Base-by-base conservation (phyloP, 768 basidiomycete species). In the Leccinum ochraceum region DNA sequence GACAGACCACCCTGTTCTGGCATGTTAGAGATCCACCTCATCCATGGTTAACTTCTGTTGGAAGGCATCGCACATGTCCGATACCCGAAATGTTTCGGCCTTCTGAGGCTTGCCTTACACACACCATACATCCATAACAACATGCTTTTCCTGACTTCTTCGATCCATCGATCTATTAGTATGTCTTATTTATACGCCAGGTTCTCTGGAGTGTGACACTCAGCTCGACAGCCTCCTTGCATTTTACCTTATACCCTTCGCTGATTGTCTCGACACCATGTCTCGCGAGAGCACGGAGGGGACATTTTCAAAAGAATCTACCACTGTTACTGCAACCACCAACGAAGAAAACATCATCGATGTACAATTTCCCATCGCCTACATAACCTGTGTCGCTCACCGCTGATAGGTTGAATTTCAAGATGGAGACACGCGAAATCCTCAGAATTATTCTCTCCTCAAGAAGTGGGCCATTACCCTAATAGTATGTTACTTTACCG, bases 391-490 rank as follows among this genome's bases (percentile, higher is more conserved):
- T 16, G 8, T 60, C n/a, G 6, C 56, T 67, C 49, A 70, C 34
- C 14, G 6, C 22, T 24, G 9, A 57, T 59, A 80, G 78, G 73
- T 79, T 11, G 76, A 81, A 22, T 81, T 77, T 49, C 70, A 75
- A 36, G 64, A 70, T 16, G 74, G 69, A 6, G 81, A 81, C 61
- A 36, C 48, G 17, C 69, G 78, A 37, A 76, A 81, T 63, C 80
- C 80, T 24, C 57, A 67, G 14, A 77, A 75, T 46, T 80, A 74
- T 58, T 60, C 74, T 49, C 65, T 58, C 6, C 54, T 67, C n/a
- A 74, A 69, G 61, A 83, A 82, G 72, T 82, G 81, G 77, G 57
- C 63, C 8, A 71, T 77, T 17, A 76, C 76, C 16, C 24, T 75
- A 24, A 66, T 57, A 13, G 63, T 63, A 5, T 76, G 74, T 60